A percentile compares a stretch with the other conserved stretches of the same genome.
These are phyloP conservation scores for Phalaenopsis equestris DNA, from an alignment of 106 monocot species.

Conservation along the genomic window DNA sequence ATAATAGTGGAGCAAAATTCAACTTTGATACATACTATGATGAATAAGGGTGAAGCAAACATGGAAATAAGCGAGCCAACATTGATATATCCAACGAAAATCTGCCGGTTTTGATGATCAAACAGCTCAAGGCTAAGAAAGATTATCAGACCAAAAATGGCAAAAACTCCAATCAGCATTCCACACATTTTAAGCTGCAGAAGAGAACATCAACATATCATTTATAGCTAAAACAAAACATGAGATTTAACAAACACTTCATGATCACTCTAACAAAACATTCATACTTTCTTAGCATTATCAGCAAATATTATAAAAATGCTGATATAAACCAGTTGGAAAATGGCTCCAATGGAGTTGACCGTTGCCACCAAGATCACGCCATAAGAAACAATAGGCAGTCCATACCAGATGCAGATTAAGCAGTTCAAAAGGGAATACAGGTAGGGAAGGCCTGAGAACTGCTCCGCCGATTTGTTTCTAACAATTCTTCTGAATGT, in stretches of 20 bases:
- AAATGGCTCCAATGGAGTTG: conserved; percentile 73
- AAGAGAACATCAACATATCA: not conserved
- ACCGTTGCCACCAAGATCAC: conserved; percentile 74
- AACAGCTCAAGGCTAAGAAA: conserved; percentile 49
- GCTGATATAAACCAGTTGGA: conserved; percentile 61
- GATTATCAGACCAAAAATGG: conserved; percentile 38
- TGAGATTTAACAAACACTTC: no score
- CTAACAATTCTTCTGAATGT: conserved; percentile 72
- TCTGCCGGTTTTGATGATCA: conserved; percentile 33
- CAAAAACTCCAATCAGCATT: conserved; percentile 40
- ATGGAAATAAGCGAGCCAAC: conserved; percentile 81
- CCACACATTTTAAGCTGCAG: conserved; percentile 68
- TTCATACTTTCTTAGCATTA: conserved; percentile 30
- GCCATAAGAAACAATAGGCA: conserved; percentile 68
- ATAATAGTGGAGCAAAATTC: not conserved
- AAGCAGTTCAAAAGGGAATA: conserved; percentile 31
- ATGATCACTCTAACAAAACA: not conserved
- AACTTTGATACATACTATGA: conserved; percentile 46
- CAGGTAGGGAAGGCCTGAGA: conserved; percentile 18
- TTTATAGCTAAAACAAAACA: no score
- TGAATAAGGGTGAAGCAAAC: conserved; percentile 89
- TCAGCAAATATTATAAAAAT: conserved; percentile 66
- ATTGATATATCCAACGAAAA: conserved; percentile 74
- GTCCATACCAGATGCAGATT: conserved; percentile 86
- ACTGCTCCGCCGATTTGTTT: conserved; percentile 81